These are phyloP conservation scores for Hypoxylon sp. DNA, from an alignment of 2,329 filamentous ascomycete species.

Conservation along the genomic window DNA sequence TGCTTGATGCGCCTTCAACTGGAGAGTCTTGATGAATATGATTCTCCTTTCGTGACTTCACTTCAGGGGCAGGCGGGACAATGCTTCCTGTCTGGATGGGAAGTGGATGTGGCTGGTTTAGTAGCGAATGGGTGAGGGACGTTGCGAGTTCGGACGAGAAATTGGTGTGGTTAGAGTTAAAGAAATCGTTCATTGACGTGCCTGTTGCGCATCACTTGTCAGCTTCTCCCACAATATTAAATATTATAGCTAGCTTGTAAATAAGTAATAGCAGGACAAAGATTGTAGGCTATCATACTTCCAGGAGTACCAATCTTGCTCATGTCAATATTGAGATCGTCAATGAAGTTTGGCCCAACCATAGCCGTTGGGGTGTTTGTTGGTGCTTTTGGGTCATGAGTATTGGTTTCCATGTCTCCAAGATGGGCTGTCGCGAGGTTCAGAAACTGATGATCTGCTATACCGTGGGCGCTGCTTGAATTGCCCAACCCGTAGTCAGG, in stretches of 20 bases:
- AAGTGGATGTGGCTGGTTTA: conserved; percentile 63
- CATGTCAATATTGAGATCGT: conserved; percentile 48
- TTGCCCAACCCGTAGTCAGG: conserved; percentile 57
- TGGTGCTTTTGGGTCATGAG: conserved; percentile 57
- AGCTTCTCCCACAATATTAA: conserved; percentile 16
- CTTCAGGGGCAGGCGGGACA: conserved; percentile 55
- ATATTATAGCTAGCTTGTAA: conserved; percentile 2
- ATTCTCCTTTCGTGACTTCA: conserved; percentile 64
- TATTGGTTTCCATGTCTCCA: conserved; percentile 55
- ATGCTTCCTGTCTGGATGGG: conserved; percentile 54
- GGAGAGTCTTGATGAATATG: conserved; percentile 49
- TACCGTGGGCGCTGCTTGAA: conserved; percentile 40
- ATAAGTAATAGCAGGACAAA: not conserved
- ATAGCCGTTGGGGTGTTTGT: conserved; percentile 61
- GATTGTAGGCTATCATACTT: conserved; percentile 45
- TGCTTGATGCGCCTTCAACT: conserved; percentile 44
- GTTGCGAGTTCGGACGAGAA: conserved; percentile 59
- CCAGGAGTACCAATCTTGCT: conserved; percentile 47
- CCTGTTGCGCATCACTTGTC: conserved; percentile 40
- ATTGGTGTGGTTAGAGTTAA: conserved; percentile 46
- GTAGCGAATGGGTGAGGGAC: conserved; percentile 64
- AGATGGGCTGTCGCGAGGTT: conserved; percentile 52
- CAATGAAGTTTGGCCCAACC: conserved; percentile 43
- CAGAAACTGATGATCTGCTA: conserved; percentile 50
- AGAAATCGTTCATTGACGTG: conserved; percentile 50